These are phyloP conservation scores for Taphrina sp. DNA, from an alignment of 1,139 yeast genomes.

Conservation along the genomic window DNA sequence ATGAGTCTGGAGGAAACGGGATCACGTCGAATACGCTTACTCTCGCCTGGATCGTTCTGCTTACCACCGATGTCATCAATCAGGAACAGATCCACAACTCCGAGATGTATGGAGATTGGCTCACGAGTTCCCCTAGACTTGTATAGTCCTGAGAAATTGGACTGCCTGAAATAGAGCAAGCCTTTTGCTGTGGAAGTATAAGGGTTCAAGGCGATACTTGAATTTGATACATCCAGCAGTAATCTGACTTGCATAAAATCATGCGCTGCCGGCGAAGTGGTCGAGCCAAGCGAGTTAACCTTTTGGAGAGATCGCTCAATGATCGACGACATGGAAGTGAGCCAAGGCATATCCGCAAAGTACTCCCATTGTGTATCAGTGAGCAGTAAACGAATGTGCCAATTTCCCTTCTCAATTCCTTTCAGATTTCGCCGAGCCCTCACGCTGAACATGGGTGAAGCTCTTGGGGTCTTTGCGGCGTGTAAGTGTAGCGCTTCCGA, in stretches of 20 bases:
- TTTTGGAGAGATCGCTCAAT: too few relatives aligned
- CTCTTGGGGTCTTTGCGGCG: neutral
- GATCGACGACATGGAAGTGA: too few relatives aligned
- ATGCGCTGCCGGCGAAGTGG: too few relatives aligned
- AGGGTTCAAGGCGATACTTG: conserved; percentile 13
- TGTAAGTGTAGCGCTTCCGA: too few relatives aligned
- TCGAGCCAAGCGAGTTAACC: too few relatives aligned
- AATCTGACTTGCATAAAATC: too few relatives aligned
- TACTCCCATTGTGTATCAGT: conserved; percentile 3
- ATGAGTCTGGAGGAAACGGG: conserved; percentile 1
- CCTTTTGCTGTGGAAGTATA: conserved; percentile 10
- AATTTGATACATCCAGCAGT: conserved; percentile 9
- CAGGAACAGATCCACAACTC: conserved; percentile 36
- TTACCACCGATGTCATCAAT: conserved; percentile 28
- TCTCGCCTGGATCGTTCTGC: conserved; percentile 6
- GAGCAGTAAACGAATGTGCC: conserved; percentile 10
- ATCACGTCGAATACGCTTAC: neutral
- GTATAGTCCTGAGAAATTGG: neutral
- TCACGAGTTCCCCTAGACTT: neutral
- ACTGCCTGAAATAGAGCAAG: conserved; percentile 11
- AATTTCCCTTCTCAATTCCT: neutral
- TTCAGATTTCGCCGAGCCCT: conserved; percentile 9
- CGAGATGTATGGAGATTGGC: conserved; percentile 12
- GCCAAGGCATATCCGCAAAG: conserved; percentile 27
- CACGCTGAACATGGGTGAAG: conserved; percentile 10